These are phyloP conservation scores for Fusarium dlaminii DNA, from an alignment of 2,329 filamentous ascomycete genomes.

Conservation along the genomic window DNA sequence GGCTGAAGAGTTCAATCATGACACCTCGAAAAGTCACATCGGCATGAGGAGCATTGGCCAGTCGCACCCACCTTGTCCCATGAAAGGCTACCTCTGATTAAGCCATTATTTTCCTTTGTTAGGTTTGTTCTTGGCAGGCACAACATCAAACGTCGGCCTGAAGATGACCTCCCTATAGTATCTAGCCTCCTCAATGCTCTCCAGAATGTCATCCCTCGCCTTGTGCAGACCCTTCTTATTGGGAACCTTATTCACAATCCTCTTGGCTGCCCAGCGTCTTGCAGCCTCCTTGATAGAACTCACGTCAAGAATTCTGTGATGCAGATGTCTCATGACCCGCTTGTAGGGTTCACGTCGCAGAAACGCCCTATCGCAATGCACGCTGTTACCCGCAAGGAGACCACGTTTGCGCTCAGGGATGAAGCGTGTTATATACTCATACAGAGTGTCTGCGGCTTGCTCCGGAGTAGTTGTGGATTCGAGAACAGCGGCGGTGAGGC, in stretches of 20 bases:
- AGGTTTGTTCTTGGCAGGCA: constrained; percentile 37
- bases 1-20: constrained; percentile 4
- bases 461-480: constrained; percentile 77
- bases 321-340: constrained; percentile 77
- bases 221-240: constrained; percentile 81
- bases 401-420: constrained; percentile 74
- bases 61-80: neutral
- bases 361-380: constrained; percentile 90
- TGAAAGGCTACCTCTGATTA: neutral
- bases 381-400: constrained; percentile 89
- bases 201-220: constrained; percentile 88
- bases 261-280: constrained; percentile 73
- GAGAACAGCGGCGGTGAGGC: constrained; percentile 80
- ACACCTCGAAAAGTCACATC: neutral
- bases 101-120: constrained; percentile 18
- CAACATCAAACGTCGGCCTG: constrained; percentile 44
- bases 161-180: constrained; percentile 84
- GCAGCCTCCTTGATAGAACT: constrained; percentile 92
- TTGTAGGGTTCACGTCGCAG: constrained; percentile 78
- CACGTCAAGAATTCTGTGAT: constrained; percentile 92
- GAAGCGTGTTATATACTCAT: constrained; percentile 79
- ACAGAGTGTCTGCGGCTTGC: constrained; percentile 75
- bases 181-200: constrained; percentile 91
- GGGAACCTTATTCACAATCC: constrained; percentile 67
- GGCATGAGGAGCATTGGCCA: neutral